Base-by-base conservation (phyloP, 768 basidiomycete species). In the Tubosaeta brunneosetosa region DNA sequence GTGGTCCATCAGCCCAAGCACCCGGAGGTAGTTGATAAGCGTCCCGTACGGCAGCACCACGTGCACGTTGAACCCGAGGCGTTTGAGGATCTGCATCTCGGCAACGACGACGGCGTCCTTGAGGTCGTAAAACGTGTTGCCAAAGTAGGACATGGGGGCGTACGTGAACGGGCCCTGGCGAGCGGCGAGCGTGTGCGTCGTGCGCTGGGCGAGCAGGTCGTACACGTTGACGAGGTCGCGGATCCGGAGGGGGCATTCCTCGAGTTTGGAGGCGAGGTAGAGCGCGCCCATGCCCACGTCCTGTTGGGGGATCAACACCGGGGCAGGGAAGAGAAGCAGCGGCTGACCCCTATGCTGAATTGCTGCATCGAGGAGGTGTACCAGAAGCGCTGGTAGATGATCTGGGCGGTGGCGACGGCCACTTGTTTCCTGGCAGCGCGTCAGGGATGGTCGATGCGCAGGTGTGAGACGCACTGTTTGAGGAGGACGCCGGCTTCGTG, bases 81-180 rank as follows among this genome's bases (percentile, higher is more conserved):
- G 80, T 70, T 99, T 99, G 58, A 99, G 77, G 19, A 98, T 81
- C 67, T 99, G 97, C 92, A 98, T 98, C 71, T 99, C 97, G 2
- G 88, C 85, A 13, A 94, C 87, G 19, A 97, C 92, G 45, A 97
- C 75, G 7, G 89, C 86, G 64, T 99, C 97, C 65, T 95, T 97
- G 68, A 92, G 77, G 56, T 94, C 91, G 73, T 97, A 97, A 64
- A 95, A 98, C 2, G 84, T 85, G 61, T 79, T 80, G 13, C 89
- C 84, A 67, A 91, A 94, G 71, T 93, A 94, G 16, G 88, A 85
- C 90, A 93, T 94, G 12, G 91, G 86, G 3, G 77, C 71, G 69
- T 94, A 92, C 61, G 78, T 77, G 72, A 89, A 83, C 64, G 65
- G 41, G 52, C 68, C 49, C 19, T 14, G 12, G 44, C 36, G 44